A percentile compares a stretch with the other conserved stretches of the same genome.
phyloP scores from a whole-genome alignment of 2,329 filamentous ascomycete genomes.

The Claviceps maximensis region DNA sequence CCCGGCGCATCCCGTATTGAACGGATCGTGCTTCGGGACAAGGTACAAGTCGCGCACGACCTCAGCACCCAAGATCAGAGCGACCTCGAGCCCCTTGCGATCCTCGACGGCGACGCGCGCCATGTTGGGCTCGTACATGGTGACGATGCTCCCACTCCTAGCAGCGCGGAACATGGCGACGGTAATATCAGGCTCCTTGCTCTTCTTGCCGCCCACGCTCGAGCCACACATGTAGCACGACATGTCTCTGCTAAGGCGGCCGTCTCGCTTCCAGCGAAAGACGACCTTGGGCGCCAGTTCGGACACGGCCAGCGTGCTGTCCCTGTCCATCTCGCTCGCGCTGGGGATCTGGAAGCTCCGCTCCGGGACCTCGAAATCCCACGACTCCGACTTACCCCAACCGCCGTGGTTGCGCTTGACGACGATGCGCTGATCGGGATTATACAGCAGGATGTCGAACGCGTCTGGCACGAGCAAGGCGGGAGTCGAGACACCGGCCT shows the following conservation, averaged over 20 bases:
- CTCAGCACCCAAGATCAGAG: conserved; percentile 51
- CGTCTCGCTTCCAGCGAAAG: conserved; percentile 84
- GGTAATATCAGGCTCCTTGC: conserved; percentile 88
- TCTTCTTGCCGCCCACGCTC: conserved; percentile 62
- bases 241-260: conserved; percentile 74
- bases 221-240: conserved; percentile 78
- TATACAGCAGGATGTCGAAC: conserved; percentile 83
- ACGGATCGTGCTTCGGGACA: conserved; percentile 55
- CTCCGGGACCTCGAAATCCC: conserved; percentile 88
- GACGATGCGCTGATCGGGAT: conserved; percentile 71
- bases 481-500: conserved; percentile 47
- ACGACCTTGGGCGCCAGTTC: conserved; percentile 58
- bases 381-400: conserved; percentile 69
- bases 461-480: conserved; percentile 61
- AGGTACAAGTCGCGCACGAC: conserved; percentile 54
- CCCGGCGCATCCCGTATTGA: conserved; percentile 51
- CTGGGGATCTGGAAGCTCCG: conserved; percentile 74
- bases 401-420: conserved; percentile 60
- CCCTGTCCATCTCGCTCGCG: conserved; percentile 62
- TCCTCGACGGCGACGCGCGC: conserved; percentile 86
- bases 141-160: conserved; percentile 52
- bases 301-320: conserved; percentile 29
- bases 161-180: conserved; percentile 72
- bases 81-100: conserved; percentile 80
- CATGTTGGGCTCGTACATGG: conserved; percentile 87